Conservation (phyloP, 179 eudicot species). For the Drosera spatulata region DNA sequence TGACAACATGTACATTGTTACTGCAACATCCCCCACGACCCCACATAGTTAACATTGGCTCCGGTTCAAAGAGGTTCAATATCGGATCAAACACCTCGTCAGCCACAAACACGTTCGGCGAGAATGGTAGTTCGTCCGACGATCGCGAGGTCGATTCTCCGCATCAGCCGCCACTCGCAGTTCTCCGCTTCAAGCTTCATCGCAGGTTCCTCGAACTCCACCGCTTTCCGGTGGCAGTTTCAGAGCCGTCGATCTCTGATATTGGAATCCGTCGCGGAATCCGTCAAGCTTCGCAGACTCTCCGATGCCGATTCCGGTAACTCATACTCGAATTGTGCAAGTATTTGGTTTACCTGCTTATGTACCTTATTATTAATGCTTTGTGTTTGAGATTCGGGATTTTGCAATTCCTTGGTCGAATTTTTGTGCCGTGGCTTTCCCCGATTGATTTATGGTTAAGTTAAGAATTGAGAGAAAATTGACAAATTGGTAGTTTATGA, state of each 20-base stretch:
- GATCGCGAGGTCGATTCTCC: constrained; percentile 22
- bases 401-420: no score
- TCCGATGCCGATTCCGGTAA: constrained; percentile 45
- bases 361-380: no score
- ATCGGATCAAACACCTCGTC: neutral
- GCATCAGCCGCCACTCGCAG: constrained; percentile 3
- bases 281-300: constrained; percentile 35
- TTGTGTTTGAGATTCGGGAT: no score
- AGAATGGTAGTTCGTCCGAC: constrained; percentile 22
- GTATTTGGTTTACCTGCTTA: no score
- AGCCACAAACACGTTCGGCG: no score
- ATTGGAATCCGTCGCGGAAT: constrained; percentile 24
- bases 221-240: constrained; percentile 23
- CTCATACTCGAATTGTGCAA: no score
- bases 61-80: neutral
- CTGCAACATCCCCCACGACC: no score
- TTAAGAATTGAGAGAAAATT: no score
- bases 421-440: no score
- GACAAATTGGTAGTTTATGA: no score
- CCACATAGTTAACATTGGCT: neutral
- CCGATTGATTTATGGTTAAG: no score
- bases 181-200: constrained; percentile 1
- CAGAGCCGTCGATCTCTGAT: constrained; percentile 32
- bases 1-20: no score
- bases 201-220: constrained; percentile 8